Evolutionary conservation across 2,329 filamentous ascomycete species (phyloP).

Genomic region (Ascochyta viciae-villosae): DNA sequence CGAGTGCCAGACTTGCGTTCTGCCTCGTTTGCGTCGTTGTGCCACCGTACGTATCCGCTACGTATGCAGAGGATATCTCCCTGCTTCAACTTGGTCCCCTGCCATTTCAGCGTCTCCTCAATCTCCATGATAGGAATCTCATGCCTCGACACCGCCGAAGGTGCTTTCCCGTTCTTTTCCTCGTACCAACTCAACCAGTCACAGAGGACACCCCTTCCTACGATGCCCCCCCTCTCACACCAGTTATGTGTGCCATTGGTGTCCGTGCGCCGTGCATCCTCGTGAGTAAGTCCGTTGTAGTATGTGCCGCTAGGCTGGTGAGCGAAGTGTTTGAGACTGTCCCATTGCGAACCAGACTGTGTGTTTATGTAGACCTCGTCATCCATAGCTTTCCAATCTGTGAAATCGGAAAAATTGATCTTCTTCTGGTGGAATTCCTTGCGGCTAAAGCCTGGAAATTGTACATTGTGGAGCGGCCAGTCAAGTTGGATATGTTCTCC

Average conservation of each 20-base stretch:
- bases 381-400: conserved; percentile 38
- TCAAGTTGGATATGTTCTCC: conserved; percentile 61
- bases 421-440: conserved; percentile 60
- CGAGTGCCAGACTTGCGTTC: conserved; percentile 41
- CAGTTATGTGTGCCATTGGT: conserved; percentile 47
- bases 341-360: conserved; percentile 47
- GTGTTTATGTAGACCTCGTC: conserved; percentile 44
- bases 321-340: conserved; percentile 46
- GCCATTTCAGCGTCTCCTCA: conserved; percentile 40
- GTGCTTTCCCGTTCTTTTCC: conserved; percentile 35
- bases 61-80: conserved; percentile 48
- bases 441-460: conserved; percentile 62
- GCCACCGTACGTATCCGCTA: conserved; percentile 57
- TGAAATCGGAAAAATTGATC: conserved; percentile 51
- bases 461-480: conserved; percentile 64
- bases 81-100: conserved; percentile 34
- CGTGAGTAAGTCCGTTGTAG: conserved; percentile 44
- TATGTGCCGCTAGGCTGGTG: conserved; percentile 39
- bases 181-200: conserved; percentile 46
- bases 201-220: conserved; percentile 43
- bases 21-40: conserved; percentile 35
- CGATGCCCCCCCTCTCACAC: conserved; percentile 47
- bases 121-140: conserved; percentile 42
- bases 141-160: conserved; percentile 36
- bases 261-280: conserved; percentile 28